Percentiles rank a stretch among this genome's conserved stretches.
Evolutionary conservation across 495 filamentous ascomycete genomes (phyloP).

Genomic region (Xylaria castorea): DNA sequence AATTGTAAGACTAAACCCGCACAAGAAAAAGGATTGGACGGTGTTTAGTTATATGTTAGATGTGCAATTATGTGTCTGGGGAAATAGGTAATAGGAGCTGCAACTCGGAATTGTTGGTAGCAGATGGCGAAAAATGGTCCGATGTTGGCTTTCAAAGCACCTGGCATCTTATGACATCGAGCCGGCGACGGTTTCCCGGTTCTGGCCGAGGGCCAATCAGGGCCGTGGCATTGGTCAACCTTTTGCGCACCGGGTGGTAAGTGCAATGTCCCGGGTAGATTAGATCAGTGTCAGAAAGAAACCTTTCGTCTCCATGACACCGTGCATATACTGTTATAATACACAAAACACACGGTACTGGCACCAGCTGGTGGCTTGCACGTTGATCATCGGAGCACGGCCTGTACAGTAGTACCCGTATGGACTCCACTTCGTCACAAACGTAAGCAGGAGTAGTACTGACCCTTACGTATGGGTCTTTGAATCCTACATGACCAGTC

Average conservation of each 20-base stretch:
- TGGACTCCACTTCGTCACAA: too few species aligned
- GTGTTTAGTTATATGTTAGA: not conserved
- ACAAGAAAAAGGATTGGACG: not conserved
- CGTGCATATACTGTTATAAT: not conserved
- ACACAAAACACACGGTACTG: not conserved
- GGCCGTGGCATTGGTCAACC: constrained; percentile 39
- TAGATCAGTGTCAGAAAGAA: not conserved
- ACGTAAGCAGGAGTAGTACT: too few species aligned
- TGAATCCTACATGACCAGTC: too few species aligned
- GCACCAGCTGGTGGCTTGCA: not conserved
- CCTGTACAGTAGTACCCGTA: too few species aligned
- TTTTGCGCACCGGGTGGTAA: constrained; percentile 2
- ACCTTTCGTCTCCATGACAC: not conserved
- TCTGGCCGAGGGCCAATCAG: constrained; percentile 51
- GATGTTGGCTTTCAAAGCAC: constrained; percentile 32
- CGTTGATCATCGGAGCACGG: not conserved
- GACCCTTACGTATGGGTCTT: too few species aligned
- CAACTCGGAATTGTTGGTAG: constrained; percentile 3
- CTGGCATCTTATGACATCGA: constrained; percentile 50
- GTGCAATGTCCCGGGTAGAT: constrained; percentile 6
- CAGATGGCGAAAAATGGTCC: constrained; percentile 25
- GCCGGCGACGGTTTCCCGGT: constrained; percentile 38
- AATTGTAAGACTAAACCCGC: not conserved
- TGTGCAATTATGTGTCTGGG: not conserved
- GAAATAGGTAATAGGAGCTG: constrained; percentile 1